These are phyloP conservation scores for Vigna trinervia DNA, from an alignment of 306 rosid species.

Conservation along the genomic window DNA sequence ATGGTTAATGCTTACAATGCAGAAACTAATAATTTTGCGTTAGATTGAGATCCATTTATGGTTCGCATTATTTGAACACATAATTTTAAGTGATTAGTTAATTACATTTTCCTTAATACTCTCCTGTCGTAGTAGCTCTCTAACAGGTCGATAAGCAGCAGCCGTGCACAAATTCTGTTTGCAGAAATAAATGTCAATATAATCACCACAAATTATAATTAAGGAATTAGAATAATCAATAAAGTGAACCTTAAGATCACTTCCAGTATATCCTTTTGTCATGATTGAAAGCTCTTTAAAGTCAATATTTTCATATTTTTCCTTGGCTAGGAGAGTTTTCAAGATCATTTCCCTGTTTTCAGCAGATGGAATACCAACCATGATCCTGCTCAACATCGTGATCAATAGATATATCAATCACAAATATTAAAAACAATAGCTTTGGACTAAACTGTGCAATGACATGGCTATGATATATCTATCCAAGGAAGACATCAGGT, in stretches of 20 bases:
- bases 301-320: constrained; percentile 65
- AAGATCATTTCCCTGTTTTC: constrained; percentile 76
- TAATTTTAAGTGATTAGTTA: constrained; percentile 1
- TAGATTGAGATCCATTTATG: background rate
- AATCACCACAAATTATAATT: constrained; percentile 2
- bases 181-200: constrained; percentile 45
- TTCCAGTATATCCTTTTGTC: constrained; percentile 92
- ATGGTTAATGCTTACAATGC: constrained; percentile 4
- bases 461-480: background rate
- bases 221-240: background rate
- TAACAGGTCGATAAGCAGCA: constrained; percentile 92
- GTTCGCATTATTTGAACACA: background rate
- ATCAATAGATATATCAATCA: constrained; percentile 28
- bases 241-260: constrained; percentile 86
- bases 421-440: constrained; percentile 17
- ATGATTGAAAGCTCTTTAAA: constrained; percentile 77
- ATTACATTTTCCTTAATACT: constrained; percentile 76
- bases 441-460: background rate
- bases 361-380: constrained; percentile 84
- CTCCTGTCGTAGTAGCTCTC: constrained; percentile 88
- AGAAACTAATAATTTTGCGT: background rate
- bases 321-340: constrained; percentile 75
- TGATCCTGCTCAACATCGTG: constrained; percentile 57
- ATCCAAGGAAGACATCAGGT: constrained; percentile 23
- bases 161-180: constrained; percentile 90